These are phyloP conservation scores for Aspergillus baeticus DNA, from an alignment of 495 filamentous ascomycete species.

Conservation along the genomic window DNA sequence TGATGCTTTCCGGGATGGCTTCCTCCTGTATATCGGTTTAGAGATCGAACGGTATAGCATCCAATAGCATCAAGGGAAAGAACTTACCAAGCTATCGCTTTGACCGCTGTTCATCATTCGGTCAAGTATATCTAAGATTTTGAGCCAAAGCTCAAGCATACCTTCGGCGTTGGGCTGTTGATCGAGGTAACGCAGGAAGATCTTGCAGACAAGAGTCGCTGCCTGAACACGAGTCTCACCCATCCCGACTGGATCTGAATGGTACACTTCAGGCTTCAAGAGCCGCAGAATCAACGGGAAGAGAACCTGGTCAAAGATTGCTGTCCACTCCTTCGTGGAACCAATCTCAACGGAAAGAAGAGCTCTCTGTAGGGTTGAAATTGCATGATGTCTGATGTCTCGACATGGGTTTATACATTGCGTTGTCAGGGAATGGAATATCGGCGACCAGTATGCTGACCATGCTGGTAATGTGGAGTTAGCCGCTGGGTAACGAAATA, in stretches of 20 bases:
- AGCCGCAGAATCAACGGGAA: slow-evolving; percentile 90
- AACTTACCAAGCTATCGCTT: slow-evolving; percentile 72
- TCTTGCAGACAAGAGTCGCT: slow-evolving; percentile 87
- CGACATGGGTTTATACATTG: slow-evolving; percentile 96
- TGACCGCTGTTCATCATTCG: slow-evolving; percentile 95
- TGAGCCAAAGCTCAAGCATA: slow-evolving; percentile 92
- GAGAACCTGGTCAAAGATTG: slow-evolving; percentile 91
- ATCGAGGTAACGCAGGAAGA: slow-evolving; percentile 92
- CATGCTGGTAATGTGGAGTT: slow-evolving; percentile 58
- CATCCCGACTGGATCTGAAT: slow-evolving; percentile 90
- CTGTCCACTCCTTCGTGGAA: slow-evolving; percentile 86
- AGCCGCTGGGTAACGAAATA: slow-evolving; percentile 14
- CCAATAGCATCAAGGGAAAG: not conserved
- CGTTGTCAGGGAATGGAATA: slow-evolving; percentile 80
- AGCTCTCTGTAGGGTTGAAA: slow-evolving; percentile 82
- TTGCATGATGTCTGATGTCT: slow-evolving; percentile 84
- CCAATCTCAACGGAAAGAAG: slow-evolving; percentile 79
- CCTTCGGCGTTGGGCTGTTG: slow-evolving; percentile 80
- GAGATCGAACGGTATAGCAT: not conserved
- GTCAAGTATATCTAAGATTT: slow-evolving; percentile 93
- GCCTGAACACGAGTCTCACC: slow-evolving; percentile 91
- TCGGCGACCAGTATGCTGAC: slow-evolving; percentile 97
- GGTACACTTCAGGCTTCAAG: slow-evolving; percentile 93
- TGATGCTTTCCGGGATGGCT: slow-evolving; percentile 91
- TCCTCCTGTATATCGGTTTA: slow-evolving; percentile 62